Base-by-base conservation (phyloP, 2,329 filamentous ascomycete species). In the Phaeosphaeriaceae sp. region DNA sequence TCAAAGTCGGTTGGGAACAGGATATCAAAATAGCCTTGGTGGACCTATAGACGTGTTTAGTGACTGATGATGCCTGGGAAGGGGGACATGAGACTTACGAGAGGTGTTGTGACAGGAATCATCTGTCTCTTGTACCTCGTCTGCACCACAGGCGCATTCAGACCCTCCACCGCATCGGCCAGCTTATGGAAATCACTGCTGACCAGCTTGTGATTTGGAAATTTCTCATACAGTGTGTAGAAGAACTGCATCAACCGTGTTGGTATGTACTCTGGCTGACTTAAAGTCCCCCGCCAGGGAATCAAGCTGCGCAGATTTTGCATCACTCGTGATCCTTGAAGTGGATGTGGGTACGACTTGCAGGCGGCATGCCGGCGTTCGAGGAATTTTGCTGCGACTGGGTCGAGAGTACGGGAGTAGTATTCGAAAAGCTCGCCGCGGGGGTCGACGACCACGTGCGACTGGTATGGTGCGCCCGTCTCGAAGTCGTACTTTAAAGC, bases 1-100 rank as follows among this genome's bases (percentile, higher is more conserved):
- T 86, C 84, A 75, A 99, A 99, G 78, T 99, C 91, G 11, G 95
- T 99, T 0, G 95, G 95, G 81, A 99, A 99, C 74, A 99, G 89
- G 70, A 99, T 97, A 76, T 99, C 96, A 75, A 99, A 99, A 79
- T 97, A 98, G 47, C 95, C 96, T 81, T 99, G 96, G 76, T 98
- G 93, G 48, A 97, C 92, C 92, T 96, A 24, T 19, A 3, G 46
- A 6, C 13, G 9, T 27, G 27, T n/a, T 68, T 41, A 61, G 56
- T 47, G 48, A 27, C 7, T 3, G 20, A 7, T 2, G 27, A 33
- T 13, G 24, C 9, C n/a, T 19, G 22, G n/a, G 25, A 51, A 10
- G 20, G 1, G n/a, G 19, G 4, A 15, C 10, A 15, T 47, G 13
- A n/a, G 15, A 80, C 89, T 79, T 82, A 97, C 95, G 76, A 97